Conservation (phyloP, 75 land plant species). For the Cupressus sempervirens region DNA sequence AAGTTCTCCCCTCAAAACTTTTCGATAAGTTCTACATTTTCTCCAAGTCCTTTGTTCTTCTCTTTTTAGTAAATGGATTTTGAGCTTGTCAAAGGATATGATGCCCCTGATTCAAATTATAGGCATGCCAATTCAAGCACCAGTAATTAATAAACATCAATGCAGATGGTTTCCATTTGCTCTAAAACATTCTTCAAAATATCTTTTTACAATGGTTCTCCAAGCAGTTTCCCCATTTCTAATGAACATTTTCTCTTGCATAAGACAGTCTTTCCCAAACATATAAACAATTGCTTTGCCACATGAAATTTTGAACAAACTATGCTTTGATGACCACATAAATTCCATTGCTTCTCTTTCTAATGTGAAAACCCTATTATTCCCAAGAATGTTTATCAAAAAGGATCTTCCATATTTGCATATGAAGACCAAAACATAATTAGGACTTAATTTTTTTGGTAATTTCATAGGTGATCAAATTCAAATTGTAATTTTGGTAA, state of each 20-base stretch:
- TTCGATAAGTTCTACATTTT: too few relatives aligned
- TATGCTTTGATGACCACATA: slow-evolving; percentile 31
- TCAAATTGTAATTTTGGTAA: too few relatives aligned
- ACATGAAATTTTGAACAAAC: slow-evolving; percentile 31
- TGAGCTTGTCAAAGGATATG: too few relatives aligned
- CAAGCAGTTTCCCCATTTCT: slow-evolving; percentile 27
- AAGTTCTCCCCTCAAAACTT: too few relatives aligned
- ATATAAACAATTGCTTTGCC: slow-evolving; percentile 25
- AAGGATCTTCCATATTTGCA: slow-evolving; percentile 42
- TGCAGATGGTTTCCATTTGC: slow-evolving; percentile 30
- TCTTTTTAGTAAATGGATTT: too few relatives aligned
- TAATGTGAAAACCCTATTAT: slow-evolving; percentile 31
- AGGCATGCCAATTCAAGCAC: too few relatives aligned
- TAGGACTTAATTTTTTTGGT: background rate
- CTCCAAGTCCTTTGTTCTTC: too few relatives aligned
- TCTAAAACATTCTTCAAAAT: slow-evolving; percentile 27
- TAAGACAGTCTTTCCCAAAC: slow-evolving; percentile 26
- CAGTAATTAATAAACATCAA: too few relatives aligned
- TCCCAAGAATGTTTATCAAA: slow-evolving; percentile 33
- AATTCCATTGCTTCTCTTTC: slow-evolving; percentile 43
- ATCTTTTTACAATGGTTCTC: slow-evolving; percentile 34
- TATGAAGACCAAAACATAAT: background rate
- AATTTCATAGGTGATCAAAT: background rate
- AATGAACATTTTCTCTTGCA: slow-evolving; percentile 30
- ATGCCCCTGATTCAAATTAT: too few relatives aligned